phyloP scores from a whole-genome alignment of 2,329 filamentous ascomycete genomes.

The Ceratocystis colombiana region DNA sequence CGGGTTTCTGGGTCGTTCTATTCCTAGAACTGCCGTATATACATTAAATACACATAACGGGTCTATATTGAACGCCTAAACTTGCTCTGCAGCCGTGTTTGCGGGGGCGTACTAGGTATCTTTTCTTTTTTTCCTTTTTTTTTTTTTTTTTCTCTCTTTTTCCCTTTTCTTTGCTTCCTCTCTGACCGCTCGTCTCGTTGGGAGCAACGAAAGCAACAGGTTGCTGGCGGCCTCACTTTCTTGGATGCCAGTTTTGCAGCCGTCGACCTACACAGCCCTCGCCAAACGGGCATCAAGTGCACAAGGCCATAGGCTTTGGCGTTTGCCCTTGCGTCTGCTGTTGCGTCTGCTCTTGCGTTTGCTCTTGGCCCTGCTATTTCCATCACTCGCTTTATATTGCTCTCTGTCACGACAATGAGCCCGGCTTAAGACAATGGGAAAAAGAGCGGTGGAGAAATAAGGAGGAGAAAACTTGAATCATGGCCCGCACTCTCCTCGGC shows the following conservation, averaged over 20 bases:
- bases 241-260: no score
- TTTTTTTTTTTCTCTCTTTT: no score
- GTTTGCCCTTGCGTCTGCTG: background rate
- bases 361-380: background rate
- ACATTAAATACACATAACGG: background rate
- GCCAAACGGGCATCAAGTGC: no score
- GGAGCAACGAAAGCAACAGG: no score
- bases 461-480: background rate
- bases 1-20: background rate
- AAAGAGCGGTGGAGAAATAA: background rate
- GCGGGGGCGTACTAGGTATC: no score
- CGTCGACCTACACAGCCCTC: no score
- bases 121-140: no score
- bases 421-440: background rate
- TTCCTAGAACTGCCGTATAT: background rate
- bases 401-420: background rate
- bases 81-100: no score
- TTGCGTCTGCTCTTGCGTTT: background rate
- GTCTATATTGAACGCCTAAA: no score
- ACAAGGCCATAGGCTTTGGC: background rate
- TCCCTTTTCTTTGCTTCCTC: no score
- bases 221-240: no score
- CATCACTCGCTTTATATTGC: background rate
- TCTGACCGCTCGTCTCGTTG: no score
- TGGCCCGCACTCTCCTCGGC: conserved; percentile 7